Evolutionary conservation across 768 basidiomycete genomes (phyloP), one percentile per base, ranked within the genome.

Genomic region (Lentinula aciculospora): DNA sequence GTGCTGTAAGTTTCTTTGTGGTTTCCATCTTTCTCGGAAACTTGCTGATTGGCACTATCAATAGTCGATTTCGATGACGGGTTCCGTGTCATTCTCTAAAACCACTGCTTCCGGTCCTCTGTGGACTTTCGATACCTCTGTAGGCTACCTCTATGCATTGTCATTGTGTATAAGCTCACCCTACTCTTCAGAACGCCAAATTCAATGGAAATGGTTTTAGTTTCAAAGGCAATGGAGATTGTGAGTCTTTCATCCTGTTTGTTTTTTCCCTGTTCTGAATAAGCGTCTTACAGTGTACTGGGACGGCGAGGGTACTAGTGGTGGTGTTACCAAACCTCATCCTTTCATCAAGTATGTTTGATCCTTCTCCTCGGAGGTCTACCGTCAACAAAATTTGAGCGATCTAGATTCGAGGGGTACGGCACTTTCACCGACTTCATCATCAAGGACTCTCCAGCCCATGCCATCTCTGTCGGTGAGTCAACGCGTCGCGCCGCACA

Each of bases 281-380:
- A 40, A 58, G 21, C 27, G 31, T 7, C 1, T 37, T 36, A 10
- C 27, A 49, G 46, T 34, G 8, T 58, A 58, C 58, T 58, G 58
- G 70, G 70, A 71, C 7, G 67, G 70, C n/a, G 8, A 13, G 3
- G 70, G 71, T 15, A 31, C 40, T 17, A 51, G 0, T 17, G 57
- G 60, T 1, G 60, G 63, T 19, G 1, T 6, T 9, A 46, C 25
- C 8, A 71, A 72, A n/a, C 70, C 70, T 5, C 55, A 56, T 32
- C 55, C 55, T 31, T 28, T 56, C 55, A 21, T 56, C 13, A 56
- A 56, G 55, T 46, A 23, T 19, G 42, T 42, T 19, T 45, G 0
- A 19, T 9, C 2, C 17, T 3, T 45, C 25, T n/a, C 1, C 0
- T 15, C 15, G 9, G 4, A 49, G 2, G 15, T n/a, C n/a, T n/a